phyloP scores from a whole-genome alignment of 805 yeast species.

The Blastobotrys terrestris region DNA sequence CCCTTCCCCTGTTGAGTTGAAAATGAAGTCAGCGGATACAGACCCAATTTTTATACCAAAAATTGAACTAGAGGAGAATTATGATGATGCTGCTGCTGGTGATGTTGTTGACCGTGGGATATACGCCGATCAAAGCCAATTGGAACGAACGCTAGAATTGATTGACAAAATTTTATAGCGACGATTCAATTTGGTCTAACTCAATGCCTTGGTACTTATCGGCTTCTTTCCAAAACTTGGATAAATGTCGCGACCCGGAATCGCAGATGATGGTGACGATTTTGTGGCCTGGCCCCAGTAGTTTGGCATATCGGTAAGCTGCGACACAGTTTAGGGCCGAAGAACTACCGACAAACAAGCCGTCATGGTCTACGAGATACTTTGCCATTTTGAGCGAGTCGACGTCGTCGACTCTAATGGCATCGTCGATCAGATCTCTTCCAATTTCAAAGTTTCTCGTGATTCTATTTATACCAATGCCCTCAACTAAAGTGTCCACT shows the following conservation, averaged over 20 bases:
- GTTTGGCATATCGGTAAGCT: conserved; percentile 55
- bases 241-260: conserved; percentile 82
- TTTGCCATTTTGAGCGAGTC: conserved; percentile 89
- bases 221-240: conserved; percentile 76
- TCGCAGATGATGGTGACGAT: conserved; percentile 89
- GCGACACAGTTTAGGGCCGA: conserved; percentile 95
- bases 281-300: conserved; percentile 51
- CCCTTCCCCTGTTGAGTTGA: background rate
- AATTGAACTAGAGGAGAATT: background rate
- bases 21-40: background rate
- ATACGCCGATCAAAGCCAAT: background rate
- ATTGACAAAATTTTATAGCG: background rate
- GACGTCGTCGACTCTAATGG: conserved; percentile 69
- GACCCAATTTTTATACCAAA: background rate
- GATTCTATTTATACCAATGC: conserved; percentile 83
- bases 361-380: conserved; percentile 72
- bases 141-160: background rate
- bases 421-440: conserved; percentile 64
- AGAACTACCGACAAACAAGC: conserved; percentile 85
- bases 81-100: background rate
- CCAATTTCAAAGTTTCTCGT: conserved; percentile 77
- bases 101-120: background rate
- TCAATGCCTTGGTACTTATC: background rate
- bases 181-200: background rate
- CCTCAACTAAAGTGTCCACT: conserved; percentile 91